Evolutionary conservation across 306 rosid species (phyloP).

Genomic region (Vicia sativa): DNA sequence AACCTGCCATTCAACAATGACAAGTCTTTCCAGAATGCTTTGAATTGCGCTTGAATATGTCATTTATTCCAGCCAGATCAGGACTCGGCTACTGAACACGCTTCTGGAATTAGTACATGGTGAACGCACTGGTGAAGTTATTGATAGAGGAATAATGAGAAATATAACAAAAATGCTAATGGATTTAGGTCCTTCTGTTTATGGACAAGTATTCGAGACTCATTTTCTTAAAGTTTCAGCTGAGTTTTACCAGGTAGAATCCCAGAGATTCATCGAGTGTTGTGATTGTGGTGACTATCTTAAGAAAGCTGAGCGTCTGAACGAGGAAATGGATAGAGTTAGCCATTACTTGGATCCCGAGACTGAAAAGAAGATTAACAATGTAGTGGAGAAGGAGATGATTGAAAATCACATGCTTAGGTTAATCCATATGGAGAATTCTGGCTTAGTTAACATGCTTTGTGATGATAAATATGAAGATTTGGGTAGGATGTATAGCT

Average conservation of each 20-base stretch:
- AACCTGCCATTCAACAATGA: too few species aligned
- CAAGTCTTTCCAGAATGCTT: too few species aligned
- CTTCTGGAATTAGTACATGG: too few species aligned
- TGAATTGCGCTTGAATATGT: too few species aligned
- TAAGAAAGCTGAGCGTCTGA: slow-evolving; percentile 89
- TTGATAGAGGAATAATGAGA: too few species aligned
- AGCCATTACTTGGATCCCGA: slow-evolving; percentile 82
- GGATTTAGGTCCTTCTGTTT: too few species aligned
- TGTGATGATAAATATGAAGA: slow-evolving; percentile 87
- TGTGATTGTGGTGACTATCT: slow-evolving; percentile 94
- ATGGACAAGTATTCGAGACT: too few species aligned
- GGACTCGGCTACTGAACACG: too few species aligned
- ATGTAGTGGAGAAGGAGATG: slow-evolving; percentile 91
- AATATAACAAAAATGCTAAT: too few species aligned
- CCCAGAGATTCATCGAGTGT: slow-evolving; percentile 82
- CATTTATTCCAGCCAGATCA: too few species aligned
- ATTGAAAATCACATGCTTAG: slow-evolving; percentile 89
- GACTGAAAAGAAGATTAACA: slow-evolving; percentile 79
- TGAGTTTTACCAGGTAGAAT: slow-evolving; percentile 81
- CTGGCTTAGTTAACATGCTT: slow-evolving; percentile 89
- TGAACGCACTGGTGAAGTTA: too few species aligned
- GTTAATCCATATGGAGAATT: slow-evolving; percentile 89
- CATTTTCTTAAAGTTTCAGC: too few species aligned
- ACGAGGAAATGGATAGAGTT: slow-evolving; percentile 94
- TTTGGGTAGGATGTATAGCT: slow-evolving; percentile 81